Evolutionary conservation across 2,329 filamentous ascomycete species (phyloP).

Genomic region (Mycocentrospora acerina): DNA sequence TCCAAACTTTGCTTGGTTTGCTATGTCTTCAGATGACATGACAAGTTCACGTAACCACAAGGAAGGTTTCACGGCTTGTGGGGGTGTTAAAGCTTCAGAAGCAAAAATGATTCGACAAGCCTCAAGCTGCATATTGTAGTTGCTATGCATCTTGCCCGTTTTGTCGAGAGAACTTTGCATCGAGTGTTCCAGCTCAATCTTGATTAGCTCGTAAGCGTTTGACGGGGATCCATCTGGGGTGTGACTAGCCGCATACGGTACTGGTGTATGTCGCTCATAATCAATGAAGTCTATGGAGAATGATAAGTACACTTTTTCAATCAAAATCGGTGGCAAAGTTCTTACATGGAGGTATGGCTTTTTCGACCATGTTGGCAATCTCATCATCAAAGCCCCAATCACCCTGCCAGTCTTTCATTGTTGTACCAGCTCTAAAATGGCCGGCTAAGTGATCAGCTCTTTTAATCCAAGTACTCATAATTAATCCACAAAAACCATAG

Average conservation of each 20-base stretch:
- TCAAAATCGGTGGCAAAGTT: no score
- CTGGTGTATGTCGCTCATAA: slow-evolving; percentile 15
- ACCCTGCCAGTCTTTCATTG: slow-evolving; percentile 27
- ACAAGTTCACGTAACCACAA: slow-evolving; percentile 26
- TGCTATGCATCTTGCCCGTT: slow-evolving; percentile 11
- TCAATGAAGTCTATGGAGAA: slow-evolving; percentile 25
- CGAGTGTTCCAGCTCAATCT: slow-evolving; percentile 21
- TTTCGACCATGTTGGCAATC: slow-evolving; percentile 11
- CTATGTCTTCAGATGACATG: slow-evolving; percentile 17
- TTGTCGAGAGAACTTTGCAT: slow-evolving; percentile 18
- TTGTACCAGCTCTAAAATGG: slow-evolving; percentile 23
- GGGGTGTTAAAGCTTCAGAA: slow-evolving; percentile 13
- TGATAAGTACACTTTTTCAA: no score
- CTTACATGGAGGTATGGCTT: slow-evolving; percentile 23
- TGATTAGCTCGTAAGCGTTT: slow-evolving; percentile 25
- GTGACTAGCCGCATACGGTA: slow-evolving; percentile 21
- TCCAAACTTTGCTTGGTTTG: slow-evolving; percentile 16
- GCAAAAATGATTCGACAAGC: slow-evolving; percentile 27
- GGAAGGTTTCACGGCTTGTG: neutral
- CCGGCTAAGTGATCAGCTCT: slow-evolving; percentile 24
- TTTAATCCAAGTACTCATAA: slow-evolving; percentile 21
- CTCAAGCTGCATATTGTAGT: slow-evolving; percentile 24
- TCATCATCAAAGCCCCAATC: slow-evolving; percentile 25
- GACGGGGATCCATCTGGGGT: slow-evolving; percentile 18
- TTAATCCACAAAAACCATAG: slow-evolving; percentile 24